Base-by-base conservation (phyloP, 352 stramenopile species). In the Globisporangium apiculatum region DNA sequence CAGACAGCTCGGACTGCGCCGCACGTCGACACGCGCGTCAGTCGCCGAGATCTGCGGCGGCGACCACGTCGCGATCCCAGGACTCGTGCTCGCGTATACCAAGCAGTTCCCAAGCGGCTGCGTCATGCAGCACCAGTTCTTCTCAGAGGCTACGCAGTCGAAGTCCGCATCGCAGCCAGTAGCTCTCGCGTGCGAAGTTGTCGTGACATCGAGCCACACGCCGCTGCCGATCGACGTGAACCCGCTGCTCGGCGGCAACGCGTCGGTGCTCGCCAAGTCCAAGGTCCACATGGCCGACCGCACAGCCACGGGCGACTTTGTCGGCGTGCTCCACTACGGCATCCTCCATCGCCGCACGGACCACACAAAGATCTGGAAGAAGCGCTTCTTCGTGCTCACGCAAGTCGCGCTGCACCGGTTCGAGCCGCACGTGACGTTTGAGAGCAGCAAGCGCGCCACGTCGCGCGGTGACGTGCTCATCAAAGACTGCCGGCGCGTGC, bases 361-460 rank as follows among this genome's bases (percentile, higher is more conserved):
- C n/a, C 62, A 72, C 24, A 69, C 60, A 7, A 67, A 70, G 50
- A 60, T 73, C 14, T 78, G 70, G 70, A 71, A 69, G 50, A 73
- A 71, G 51, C 65, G 70, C 24, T 78, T 75, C 31, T 78, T 75
- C 48, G 70, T 78, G 58, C 67, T 78, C 41, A 78, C 70, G 4
- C 70, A 78, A 41, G 65, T 74, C 42, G 67, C 70, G 14, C 60
- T 78, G 42, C 70, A 78, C 51, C 65, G 70, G 6, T 78, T 78
- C 47, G 67, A 69, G 10, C 41, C 55, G 1, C 41, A 55, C 14
- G 62, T 73, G 38, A 72, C 61, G 17, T 46, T 75, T 3, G 51
- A 57, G 6, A 72, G 40, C 11, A 57, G 68, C 15, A 48, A 51
- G 12, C 56, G 43, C 1, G 55, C 56, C 57, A 73, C 71, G 36